Conservation (phyloP, 2,329 filamentous ascomycete species). For the Alternaria dauci region DNA sequence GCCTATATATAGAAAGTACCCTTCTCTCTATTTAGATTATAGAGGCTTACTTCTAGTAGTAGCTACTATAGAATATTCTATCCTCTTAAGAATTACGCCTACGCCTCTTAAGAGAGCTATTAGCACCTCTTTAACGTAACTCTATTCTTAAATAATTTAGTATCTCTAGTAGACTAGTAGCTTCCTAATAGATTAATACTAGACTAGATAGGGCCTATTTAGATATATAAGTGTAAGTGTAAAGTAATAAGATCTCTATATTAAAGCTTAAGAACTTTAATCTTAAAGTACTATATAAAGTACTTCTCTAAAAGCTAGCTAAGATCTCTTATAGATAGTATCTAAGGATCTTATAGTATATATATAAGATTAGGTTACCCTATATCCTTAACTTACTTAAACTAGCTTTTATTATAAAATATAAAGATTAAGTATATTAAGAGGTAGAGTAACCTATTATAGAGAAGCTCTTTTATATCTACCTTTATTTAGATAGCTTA, state of each 20-base stretch:
- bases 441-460: conserved; percentile 8
- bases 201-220: background rate
- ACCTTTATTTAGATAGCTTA: conserved; percentile 9
- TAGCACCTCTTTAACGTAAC: conserved; percentile 4
- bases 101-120: conserved; percentile 10
- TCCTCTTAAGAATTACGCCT: conserved; percentile 5
- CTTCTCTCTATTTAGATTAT: conserved; percentile 11
- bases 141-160: conserved; percentile 7
- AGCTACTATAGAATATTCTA: background rate
- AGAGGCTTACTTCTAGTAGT: conserved; percentile 1
- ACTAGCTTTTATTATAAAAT: background rate
- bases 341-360: conserved; percentile 13
- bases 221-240: conserved; percentile 3
- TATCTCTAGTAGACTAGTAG: background rate
- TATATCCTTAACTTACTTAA: conserved; percentile 10
- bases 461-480: conserved; percentile 8
- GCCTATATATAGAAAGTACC: conserved; percentile 3
- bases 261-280: conserved; percentile 7
- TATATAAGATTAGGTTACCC: conserved; percentile 12
- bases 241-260: background rate
- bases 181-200: background rate
- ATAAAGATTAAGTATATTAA: background rate
- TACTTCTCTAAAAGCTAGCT: background rate
- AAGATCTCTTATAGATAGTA: background rate
- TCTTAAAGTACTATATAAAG: background rate